Evolutionary conservation across 148 eudicot genomes (phyloP), one percentile per base, ranked within the genome.

Genomic region (Spergularia bocconei): DNA sequence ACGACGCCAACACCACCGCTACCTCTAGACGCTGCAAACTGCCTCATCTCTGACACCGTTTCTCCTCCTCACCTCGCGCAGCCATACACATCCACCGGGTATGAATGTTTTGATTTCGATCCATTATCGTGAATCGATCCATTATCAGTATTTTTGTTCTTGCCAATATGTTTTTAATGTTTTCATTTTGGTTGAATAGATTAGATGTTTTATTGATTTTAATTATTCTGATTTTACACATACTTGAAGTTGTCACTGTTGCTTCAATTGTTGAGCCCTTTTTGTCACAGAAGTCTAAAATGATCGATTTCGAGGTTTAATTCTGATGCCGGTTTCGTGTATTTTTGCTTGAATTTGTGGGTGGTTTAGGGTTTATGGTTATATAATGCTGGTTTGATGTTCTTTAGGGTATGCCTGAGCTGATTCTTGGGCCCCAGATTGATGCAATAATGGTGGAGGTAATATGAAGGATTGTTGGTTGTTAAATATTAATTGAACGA

Each of bases 191-290:
- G n/a, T n/a, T n/a, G n/a, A n/a, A n/a, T n/a, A n/a, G n/a, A n/a
- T n/a, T n/a, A n/a, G n/a, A n/a, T n/a, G n/a, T n/a, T n/a, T n/a
- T n/a, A n/a, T n/a, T n/a, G n/a, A n/a, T n/a, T n/a, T n/a, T n/a
- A n/a, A n/a, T n/a, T n/a, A n/a, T n/a, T n/a, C n/a, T n/a, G n/a
- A n/a, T n/a, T n/a, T n/a, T n/a, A n/a, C n/a, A n/a, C n/a, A n/a
- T n/a, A n/a, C n/a, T n/a, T n/a, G n/a, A n/a, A n/a, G 86, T 94
- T 60, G 77, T 90, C 62, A 88, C 97, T 36, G 96, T 88, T 86
- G 97, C 98, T 29, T 94, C 98, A 78, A 82, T 88, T 51, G 56
- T 94, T 68, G 97, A 90, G 83, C 98, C 98, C 36, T 94, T 94
- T 81, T 44, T 94, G 39, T 73, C 86, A 44, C 74, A 75, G 39